phyloP scores from a whole-genome alignment of 768 basidiomycete species.

The Leccinum boreale region DNA sequence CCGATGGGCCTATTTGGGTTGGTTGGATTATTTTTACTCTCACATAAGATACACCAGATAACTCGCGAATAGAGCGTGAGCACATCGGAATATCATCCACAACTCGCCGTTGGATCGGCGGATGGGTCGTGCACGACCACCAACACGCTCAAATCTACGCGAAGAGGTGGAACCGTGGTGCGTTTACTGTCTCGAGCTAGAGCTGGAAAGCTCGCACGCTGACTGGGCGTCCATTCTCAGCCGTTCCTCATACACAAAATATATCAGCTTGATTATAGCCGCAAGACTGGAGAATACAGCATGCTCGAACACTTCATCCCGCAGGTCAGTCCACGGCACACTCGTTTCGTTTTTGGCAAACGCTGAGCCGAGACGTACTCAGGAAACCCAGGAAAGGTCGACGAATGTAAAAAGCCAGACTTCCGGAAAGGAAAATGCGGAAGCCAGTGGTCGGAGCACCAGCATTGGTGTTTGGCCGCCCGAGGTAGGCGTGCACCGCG shows the following conservation, averaged over 20 bases:
- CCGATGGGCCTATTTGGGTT: slow-evolving; percentile 83
- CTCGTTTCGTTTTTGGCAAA: background rate
- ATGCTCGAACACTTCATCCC: slow-evolving; percentile 89
- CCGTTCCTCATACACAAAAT: slow-evolving; percentile 77
- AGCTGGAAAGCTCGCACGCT: background rate
- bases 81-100: slow-evolving; percentile 84
- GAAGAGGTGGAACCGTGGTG: slow-evolving; percentile 71
- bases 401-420: slow-evolving; percentile 34
- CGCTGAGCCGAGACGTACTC: background rate
- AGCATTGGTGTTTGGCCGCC: slow-evolving; percentile 75
- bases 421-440: slow-evolving; percentile 20
- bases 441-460: slow-evolving; percentile 19
- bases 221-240: slow-evolving; percentile 32
- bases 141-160: slow-evolving; percentile 62
- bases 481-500: slow-evolving; percentile 74
- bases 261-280: slow-evolving; percentile 86
- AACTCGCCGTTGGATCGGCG: slow-evolving; percentile 75
- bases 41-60: background rate
- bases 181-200: slow-evolving; percentile 21
- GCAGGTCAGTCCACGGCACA: slow-evolving; percentile 40
- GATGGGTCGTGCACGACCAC: slow-evolving; percentile 82
- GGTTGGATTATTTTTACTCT: slow-evolving; percentile 19
- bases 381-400: slow-evolving; percentile 48
- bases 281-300: slow-evolving; percentile 67
- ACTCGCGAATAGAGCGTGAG: slow-evolving; percentile 51